A percentile compares a stretch with the other conserved stretches of the same genome.
phyloP scores from a whole-genome alignment of 495 filamentous ascomycete genomes.

The Pseudotulostoma volvatum region DNA sequence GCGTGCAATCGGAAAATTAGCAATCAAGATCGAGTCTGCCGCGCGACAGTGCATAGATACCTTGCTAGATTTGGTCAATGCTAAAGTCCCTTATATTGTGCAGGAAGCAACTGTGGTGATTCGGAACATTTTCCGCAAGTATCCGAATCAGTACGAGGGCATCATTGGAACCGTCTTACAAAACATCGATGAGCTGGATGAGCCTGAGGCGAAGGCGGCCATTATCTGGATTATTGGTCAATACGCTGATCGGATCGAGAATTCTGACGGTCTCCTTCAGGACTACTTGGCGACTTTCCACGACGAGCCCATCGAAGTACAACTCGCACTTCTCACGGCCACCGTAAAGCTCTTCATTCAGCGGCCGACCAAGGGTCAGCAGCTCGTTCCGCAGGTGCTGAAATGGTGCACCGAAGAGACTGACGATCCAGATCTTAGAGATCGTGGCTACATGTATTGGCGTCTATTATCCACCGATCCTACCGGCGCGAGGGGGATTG shows the following conservation, averaged over 20 bases:
- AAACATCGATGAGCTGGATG: constrained; percentile 90
- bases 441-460: constrained; percentile 99
- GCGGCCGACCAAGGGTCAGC: constrained; percentile 83
- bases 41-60: constrained; percentile 82
- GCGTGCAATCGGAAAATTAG: constrained; percentile 91
- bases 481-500: constrained; percentile 64
- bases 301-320: constrained; percentile 89
- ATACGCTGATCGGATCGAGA: constrained; percentile 93
- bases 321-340: constrained; percentile 84
- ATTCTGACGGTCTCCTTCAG: constrained; percentile 81
- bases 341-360: constrained; percentile 98
- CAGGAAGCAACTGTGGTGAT: constrained; percentile 99
- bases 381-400: constrained; percentile 85
- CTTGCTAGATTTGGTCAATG: constrained; percentile 81
- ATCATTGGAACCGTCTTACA: constrained; percentile 93
- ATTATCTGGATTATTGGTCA: constrained; percentile 99
- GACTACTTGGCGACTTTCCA: constrained; percentile 88
- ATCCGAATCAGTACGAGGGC: constrained; percentile 94
- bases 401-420: constrained; percentile 99
- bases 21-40: constrained; percentile 96
- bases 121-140: constrained; percentile 97
- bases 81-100: constrained; percentile 99
- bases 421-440: constrained; percentile 90
- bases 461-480: constrained; percentile 89
- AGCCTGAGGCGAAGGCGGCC: constrained; percentile 98